Evolutionary conservation across 164 flowering plant species (phyloP).

Genomic region (Hamamelis virginiana): DNA sequence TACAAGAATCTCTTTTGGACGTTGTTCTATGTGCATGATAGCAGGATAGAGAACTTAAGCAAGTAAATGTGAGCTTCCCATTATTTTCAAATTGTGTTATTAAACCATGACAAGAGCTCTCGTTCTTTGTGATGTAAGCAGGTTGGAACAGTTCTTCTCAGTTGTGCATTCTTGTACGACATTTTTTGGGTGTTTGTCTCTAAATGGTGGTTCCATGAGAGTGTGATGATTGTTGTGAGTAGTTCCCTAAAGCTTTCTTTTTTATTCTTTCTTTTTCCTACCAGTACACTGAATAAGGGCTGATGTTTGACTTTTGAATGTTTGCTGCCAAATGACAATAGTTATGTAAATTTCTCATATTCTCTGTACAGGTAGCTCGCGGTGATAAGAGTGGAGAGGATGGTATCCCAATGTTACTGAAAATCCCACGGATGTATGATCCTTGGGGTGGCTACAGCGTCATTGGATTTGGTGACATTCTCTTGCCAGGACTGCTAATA

Average conservation of each 20-base stretch:
- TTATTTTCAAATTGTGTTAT: too few species aligned
- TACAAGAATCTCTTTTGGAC: too few species aligned
- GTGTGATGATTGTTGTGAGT: slow-evolving; percentile 99
- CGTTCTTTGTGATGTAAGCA: slow-evolving; percentile 27
- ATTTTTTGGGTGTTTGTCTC: slow-evolving; percentile 98
- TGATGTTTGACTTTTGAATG: background rate
- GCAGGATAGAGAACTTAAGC: too few species aligned
- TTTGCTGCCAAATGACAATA: background rate
- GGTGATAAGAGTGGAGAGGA: slow-evolving; percentile 97
- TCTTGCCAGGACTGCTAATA: slow-evolving; percentile 86
- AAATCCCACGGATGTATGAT: slow-evolving; percentile 95
- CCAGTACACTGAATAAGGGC: background rate
- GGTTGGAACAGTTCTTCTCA: slow-evolving; percentile 97
- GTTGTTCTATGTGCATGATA: too few species aligned
- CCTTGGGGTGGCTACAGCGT: slow-evolving; percentile 99
- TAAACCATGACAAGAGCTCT: background rate
- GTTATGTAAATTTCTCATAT: slow-evolving; percentile 4
- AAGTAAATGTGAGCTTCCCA: too few species aligned
- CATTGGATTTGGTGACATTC: slow-evolving; percentile 97
- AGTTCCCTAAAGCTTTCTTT: background rate
- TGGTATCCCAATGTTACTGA: slow-evolving; percentile 95
- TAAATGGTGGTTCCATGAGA: slow-evolving; percentile 75
- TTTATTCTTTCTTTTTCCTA: background rate
- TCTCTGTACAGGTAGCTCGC: slow-evolving; percentile 75
- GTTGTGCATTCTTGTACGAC: slow-evolving; percentile 94